Evolutionary conservation across 768 basidiomycete genomes (phyloP).

Genomic region (Phaeotremella fagi): DNA sequence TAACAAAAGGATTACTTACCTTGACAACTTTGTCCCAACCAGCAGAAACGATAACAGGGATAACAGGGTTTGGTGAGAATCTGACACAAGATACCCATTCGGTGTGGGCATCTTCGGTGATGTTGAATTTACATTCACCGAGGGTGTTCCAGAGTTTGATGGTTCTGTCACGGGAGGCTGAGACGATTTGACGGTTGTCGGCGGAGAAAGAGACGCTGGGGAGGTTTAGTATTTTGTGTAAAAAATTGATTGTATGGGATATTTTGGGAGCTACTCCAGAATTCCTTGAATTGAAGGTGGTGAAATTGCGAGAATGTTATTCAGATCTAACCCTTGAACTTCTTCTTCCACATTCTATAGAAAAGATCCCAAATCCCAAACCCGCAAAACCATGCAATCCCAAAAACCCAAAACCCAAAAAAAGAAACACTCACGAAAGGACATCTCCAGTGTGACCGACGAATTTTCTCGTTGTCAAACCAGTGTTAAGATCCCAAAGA

Average conservation of each 20-base stretch:
- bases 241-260: too few species aligned
- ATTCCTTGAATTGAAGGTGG: too few species aligned
- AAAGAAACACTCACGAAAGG: constrained; percentile 57
- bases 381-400: neutral
- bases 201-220: constrained; percentile 88
- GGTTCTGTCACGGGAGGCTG: constrained; percentile 89
- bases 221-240: neutral
- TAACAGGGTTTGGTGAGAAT: constrained; percentile 95
- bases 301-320: too few species aligned
- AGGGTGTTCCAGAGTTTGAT: constrained; percentile 99
- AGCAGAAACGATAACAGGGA: constrained; percentile 97
- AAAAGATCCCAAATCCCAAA: neutral
- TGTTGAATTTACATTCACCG: constrained; percentile 99
- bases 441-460: constrained; percentile 98
- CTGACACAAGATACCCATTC: constrained; percentile 99
- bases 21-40: constrained; percentile 99
- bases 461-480: constrained; percentile 90
- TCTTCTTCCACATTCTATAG: neutral
- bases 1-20: constrained; percentile 54
- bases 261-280: too few species aligned
- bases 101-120: constrained; percentile 95
- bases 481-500: constrained; percentile 99
- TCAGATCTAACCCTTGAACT: neutral
- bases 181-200: constrained; percentile 99
- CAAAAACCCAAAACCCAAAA: neutral